Evolutionary conservation across 768 basidiomycete genomes (phyloP).

Genomic region (Podaxis pistillaris): DNA sequence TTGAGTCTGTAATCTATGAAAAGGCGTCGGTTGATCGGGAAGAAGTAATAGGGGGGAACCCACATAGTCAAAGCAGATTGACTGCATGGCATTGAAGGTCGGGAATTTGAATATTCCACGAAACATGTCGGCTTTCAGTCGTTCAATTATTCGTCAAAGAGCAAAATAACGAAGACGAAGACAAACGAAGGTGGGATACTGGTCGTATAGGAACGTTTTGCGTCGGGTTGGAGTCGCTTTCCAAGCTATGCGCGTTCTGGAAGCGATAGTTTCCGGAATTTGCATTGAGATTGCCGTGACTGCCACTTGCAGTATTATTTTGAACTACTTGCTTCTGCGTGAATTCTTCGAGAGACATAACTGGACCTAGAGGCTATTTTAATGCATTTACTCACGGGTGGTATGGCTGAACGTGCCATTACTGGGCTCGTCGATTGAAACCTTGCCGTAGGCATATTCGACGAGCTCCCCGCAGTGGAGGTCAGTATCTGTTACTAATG

Average conservation of each 20-base stretch:
- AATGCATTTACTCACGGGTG: background rate
- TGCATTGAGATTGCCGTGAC: background rate
- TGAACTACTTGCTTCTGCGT: background rate
- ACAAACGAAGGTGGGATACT: slow-evolving; percentile 71
- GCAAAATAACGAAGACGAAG: background rate
- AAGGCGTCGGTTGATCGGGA: background rate
- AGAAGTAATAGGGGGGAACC: slow-evolving; percentile 21
- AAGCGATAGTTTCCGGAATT: background rate
- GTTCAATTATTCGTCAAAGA: slow-evolving; percentile 11
- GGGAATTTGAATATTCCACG: slow-evolving; percentile 83
- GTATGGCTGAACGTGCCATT: background rate
- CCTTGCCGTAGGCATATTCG: background rate
- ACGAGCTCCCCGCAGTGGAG: background rate
- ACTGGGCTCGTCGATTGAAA: background rate
- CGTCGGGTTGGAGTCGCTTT: background rate
- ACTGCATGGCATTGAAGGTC: slow-evolving; percentile 91
- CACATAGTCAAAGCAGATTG: slow-evolving; percentile 76
- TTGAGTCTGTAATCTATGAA: slow-evolving; percentile 51
- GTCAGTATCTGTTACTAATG: background rate
- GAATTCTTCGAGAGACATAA: background rate
- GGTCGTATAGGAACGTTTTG: slow-evolving; percentile 58
- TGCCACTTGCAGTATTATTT: background rate
- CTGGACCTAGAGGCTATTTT: background rate
- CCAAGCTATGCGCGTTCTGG: background rate
- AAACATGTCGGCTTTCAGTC: slow-evolving; percentile 71